Evolutionary conservation across 257 asterid species (phyloP).

Genomic region (Paraleonurus japonicus): DNA sequence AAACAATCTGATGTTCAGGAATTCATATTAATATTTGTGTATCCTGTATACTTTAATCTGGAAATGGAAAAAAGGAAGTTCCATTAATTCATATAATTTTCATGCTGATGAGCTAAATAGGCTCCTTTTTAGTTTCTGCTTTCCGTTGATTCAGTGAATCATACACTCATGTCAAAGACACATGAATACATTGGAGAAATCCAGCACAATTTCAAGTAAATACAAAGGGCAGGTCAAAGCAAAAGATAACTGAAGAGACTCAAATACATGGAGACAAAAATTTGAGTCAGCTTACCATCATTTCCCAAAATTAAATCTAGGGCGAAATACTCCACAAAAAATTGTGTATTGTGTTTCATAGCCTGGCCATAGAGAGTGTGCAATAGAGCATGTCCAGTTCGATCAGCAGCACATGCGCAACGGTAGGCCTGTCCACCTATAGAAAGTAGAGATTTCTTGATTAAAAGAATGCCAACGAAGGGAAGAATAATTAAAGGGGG

Average conservation of each 20-base stretch:
- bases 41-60: background rate
- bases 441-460: conserved; percentile 17
- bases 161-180: background rate
- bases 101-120: background rate
- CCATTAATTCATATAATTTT: background rate
- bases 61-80: background rate
- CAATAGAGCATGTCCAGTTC: conserved; percentile 97
- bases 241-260: conserved; percentile 14
- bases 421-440: conserved; percentile 98
- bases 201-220: conserved; percentile 15
- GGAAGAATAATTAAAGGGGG: background rate
- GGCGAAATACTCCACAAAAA: conserved; percentile 95
- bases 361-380: conserved; percentile 99
- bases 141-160: background rate
- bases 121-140: background rate
- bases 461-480: background rate
- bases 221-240: background rate
- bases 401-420: conserved; percentile 99
- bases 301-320: conserved; percentile 78
- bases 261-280: conserved; percentile 14
- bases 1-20: conserved; percentile 3
- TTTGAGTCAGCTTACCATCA: conserved; percentile 58
- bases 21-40: background rate
- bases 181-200: background rate
- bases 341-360: conserved; percentile 96